phyloP scores from a whole-genome alignment of 2,329 filamentous ascomycete genomes.

The Zymoseptoria brevis region DNA sequence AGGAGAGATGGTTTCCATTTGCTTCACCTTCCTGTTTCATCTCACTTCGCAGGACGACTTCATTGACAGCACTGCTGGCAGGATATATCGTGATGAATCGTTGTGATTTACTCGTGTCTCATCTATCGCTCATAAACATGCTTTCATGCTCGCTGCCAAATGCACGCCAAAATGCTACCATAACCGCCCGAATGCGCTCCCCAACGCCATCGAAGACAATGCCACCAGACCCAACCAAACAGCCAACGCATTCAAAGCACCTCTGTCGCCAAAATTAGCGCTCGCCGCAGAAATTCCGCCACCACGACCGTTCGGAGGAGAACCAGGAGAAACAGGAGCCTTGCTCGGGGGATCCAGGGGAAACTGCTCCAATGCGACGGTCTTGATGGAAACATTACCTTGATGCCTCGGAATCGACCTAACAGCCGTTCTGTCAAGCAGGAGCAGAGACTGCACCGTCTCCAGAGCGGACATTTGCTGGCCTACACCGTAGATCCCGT shows the following conservation, averaged over 20 bases:
- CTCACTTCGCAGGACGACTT: neutral
- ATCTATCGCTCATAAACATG: neutral
- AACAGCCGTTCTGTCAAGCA: conserved; percentile 8
- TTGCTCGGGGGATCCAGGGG: conserved; percentile 11
- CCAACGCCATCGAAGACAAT: neutral
- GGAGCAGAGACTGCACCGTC: conserved; percentile 37
- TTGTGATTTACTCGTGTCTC: neutral
- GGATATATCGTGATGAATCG: neutral
- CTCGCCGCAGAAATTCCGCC: neutral
- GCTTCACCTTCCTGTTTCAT: neutral
- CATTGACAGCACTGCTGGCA: neutral
- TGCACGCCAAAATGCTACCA: neutral
- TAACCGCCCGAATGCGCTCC: neutral
- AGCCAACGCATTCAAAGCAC: neutral
- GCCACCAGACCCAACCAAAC: neutral
- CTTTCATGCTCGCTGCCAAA: neutral
- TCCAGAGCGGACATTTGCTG: conserved; percentile 40
- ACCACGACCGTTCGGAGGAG: conserved; percentile 1
- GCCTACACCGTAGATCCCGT: conserved; percentile 36
- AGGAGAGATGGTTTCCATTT: neutral
- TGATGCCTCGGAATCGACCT: conserved; percentile 8
- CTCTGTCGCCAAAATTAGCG: neutral
- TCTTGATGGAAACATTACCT: conserved; percentile 15
- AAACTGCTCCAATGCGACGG: conserved; percentile 16
- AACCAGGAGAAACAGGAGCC: conserved; percentile 7